Base-by-base conservation (phyloP, 177 flowering plant genomes). In the Tripterygium wilfordii region DNA sequence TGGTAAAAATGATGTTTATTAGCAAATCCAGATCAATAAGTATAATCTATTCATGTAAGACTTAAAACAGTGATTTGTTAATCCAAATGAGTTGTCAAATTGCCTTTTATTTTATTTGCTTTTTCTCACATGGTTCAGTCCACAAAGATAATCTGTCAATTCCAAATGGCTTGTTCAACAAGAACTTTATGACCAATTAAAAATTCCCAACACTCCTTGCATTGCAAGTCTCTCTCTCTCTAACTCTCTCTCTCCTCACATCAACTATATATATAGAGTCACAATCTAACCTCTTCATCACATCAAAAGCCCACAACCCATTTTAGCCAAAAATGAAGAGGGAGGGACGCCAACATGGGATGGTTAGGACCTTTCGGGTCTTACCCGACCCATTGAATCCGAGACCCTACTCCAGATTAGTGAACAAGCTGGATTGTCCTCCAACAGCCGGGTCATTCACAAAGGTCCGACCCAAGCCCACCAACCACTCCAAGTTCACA, bases 401-500 rank as follows among this genome's bases (percentile, higher is more conserved):
- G 18, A 64, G 49, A 38, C 48, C 70, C 31, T 48, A 31, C 0
- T 27, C 51, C 50, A 60, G 60, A 29, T 14, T 56, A 19, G 39
- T 69, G 36, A 66, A 63, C 45, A 2, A 26, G 20, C 7, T 70
- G 2, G 67, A 63, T 4, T 61, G 81, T 0, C 59, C 64, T 8
- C 68, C 81, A 5, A 55, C 72, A 1, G 72, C 80, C 27, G 79
- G 89, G 16, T 1, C 48, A 2, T 79, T 58, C 69, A 45, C 69
- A 2, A 66, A 54, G 51, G 82, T 61, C 15, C 32, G 72, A 4
- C 29, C 65, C 0, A 77, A 73, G 58, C 89, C 85, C 29, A 72
- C 71, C 30, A 82, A 79, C 51, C 85, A 82, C 66, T 77, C 89
- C 25, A 83, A 83, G 68, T 83, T 70, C 73, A 81, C 91, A 0